phyloP scores from a whole-genome alignment of 2,329 filamentous ascomycete species.

The Trichoderma harzianum region DNA sequence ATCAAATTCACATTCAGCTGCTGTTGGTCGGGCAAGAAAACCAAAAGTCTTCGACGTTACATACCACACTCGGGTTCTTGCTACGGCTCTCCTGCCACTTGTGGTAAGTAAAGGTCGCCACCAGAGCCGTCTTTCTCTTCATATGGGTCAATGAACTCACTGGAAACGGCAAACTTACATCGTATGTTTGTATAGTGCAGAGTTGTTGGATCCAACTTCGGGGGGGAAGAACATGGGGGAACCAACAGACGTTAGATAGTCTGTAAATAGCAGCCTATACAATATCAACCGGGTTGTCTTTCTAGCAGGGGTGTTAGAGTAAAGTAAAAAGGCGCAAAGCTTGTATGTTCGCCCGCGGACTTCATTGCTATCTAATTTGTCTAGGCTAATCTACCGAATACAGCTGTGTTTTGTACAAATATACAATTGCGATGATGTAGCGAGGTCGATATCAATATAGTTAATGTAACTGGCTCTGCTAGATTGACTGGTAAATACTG shows the following conservation, averaged over 20 bases:
- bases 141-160: neutral
- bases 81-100: neutral
- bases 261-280: neutral
- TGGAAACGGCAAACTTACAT: neutral
- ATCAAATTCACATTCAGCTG: neutral
- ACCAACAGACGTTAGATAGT: neutral
- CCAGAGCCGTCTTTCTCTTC: neutral
- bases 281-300: neutral
- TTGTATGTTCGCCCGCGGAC: too few relatives aligned
- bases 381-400: neutral
- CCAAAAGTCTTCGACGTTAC: neutral
- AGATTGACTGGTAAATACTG: neutral
- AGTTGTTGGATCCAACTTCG: neutral
- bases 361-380: too few relatives aligned
- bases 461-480: neutral
- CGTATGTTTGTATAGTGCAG: neutral
- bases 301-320: neutral
- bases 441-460: neutral
- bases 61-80: neutral
- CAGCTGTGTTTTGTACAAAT: neutral
- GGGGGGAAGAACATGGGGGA: neutral
- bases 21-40: neutral
- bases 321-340: neutral
- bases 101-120: neutral
- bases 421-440: neutral